Conservation (phyloP, 2,329 filamentous ascomycete genomes). For the Parastagonospora avenae region DNA sequence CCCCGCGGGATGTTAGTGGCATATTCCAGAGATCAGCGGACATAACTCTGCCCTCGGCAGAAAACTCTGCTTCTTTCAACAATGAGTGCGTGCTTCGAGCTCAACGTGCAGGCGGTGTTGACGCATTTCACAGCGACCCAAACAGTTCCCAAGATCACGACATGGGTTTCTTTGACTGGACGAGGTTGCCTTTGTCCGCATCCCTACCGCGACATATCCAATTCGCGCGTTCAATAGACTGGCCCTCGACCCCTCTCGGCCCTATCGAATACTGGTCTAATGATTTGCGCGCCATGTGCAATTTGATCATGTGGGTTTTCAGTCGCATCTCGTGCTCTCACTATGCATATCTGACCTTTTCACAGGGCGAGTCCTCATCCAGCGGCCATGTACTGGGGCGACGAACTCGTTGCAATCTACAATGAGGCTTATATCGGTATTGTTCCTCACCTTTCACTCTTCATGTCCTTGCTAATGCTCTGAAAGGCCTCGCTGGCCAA, state of each 20-base stretch:
- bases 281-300: conserved; percentile 78
- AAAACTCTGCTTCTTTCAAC: conserved; percentile 35
- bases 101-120: conserved; percentile 47
- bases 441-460: not conserved
- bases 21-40: conserved; percentile 16
- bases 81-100: conserved; percentile 51
- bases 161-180: conserved; percentile 78
- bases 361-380: conserved; percentile 54
- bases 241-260: conserved; percentile 73
- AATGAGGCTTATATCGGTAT: conserved; percentile 68
- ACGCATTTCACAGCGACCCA: conserved; percentile 43
- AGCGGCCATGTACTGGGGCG: conserved; percentile 79
- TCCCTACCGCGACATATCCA: conserved; percentile 72
- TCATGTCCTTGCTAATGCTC: conserved; percentile 1
- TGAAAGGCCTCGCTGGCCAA: conserved; percentile 66
- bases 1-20: conserved; percentile 1
- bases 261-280: conserved; percentile 75
- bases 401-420: conserved; percentile 70
- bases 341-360: not conserved
- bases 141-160: conserved; percentile 34
- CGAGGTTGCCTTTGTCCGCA: conserved; percentile 67
- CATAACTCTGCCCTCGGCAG: conserved; percentile 24
- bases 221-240: conserved; percentile 74
- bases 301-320: conserved; percentile 69
- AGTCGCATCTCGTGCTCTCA: conserved; percentile 4